Conservation (phyloP, 371 early-diverging fungal genomes). For the Syncephalis plumigaleata region DNA sequence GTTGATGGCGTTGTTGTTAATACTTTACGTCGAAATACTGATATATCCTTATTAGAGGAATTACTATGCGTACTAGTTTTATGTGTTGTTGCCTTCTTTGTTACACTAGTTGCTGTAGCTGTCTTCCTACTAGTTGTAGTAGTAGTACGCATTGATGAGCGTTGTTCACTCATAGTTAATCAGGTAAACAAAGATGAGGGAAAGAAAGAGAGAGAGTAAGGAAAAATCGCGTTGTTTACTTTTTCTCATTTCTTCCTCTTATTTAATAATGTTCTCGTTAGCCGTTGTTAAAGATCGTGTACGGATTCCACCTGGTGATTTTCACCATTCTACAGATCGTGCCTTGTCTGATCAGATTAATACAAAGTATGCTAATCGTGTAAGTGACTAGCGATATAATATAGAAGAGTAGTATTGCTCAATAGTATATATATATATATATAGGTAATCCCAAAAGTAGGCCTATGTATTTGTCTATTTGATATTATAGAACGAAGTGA, state of each 20-base stretch:
- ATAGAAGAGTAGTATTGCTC: neutral
- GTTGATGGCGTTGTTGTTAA: no score
- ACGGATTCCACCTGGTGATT: conserved; percentile 61
- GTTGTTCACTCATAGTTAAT: no score
- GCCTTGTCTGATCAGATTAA: conserved; percentile 84
- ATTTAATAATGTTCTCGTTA: conserved; percentile 78
- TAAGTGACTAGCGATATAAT: conserved; percentile 9
- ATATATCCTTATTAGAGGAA: neutral
- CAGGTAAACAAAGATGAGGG: no score
- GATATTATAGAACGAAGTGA: conserved; percentile 67
- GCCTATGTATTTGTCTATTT: conserved; percentile 70
- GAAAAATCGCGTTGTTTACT: no score
- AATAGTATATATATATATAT: neutral
- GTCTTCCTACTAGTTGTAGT: no score
- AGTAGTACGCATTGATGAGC: no score
- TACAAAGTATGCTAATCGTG: conserved; percentile 82
- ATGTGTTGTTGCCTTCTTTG: no score
- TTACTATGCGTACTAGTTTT: no score
- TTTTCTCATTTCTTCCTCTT: no score
- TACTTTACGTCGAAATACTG: no score
- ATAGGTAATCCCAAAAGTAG: conserved; percentile 73
- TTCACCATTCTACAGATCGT: conserved; percentile 41
- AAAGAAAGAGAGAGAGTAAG: no score
- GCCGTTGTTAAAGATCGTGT: conserved; percentile 65
- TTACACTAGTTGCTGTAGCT: no score